These are phyloP conservation scores for Cucurbita moschata DNA, from an alignment of 306 rosid genomes.

Conservation along the genomic window DNA sequence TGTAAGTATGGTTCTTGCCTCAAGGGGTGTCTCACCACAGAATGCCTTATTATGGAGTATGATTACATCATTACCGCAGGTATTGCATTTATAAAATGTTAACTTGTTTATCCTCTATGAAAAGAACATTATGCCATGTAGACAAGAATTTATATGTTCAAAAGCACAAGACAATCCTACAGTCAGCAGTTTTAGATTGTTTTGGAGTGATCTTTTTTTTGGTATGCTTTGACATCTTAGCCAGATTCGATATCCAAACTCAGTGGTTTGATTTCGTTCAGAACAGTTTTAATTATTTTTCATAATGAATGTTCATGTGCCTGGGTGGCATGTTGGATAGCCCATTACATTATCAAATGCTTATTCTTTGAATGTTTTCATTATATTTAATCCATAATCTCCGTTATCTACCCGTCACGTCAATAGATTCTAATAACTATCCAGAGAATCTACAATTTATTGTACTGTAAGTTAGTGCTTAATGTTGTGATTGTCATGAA, in stretches of 20 bases:
- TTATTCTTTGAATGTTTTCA: not conserved
- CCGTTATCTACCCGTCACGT: not conserved
- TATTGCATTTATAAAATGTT: slow-evolving; percentile 11
- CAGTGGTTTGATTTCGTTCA: not conserved
- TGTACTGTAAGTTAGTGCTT: not conserved
- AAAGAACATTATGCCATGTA: not conserved
- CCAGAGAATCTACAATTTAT: not conserved
- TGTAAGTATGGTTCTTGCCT: slow-evolving; percentile 94
- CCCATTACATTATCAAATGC: too few species aligned
- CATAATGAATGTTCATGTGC: not conserved
- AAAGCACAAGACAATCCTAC: not conserved
- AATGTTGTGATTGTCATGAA: not conserved
- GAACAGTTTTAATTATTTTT: not conserved
- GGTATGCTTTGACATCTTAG: not conserved
- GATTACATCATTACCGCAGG: slow-evolving; percentile 98
- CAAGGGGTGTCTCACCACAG: slow-evolving; percentile 97
- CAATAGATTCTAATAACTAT: not conserved
- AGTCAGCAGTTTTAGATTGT: not conserved
- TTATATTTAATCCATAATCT: not conserved
- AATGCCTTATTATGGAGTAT: slow-evolving; percentile 98
- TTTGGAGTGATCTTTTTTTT: not conserved
- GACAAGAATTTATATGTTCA: not conserved
- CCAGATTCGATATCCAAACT: not conserved
- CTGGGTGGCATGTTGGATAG: not conserved
- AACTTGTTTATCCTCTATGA: not conserved